Evolutionary conservation across 2,329 filamentous ascomycete species (phyloP), one percentile per base, ranked within the genome.

Genomic region (Ceratocystiopsis sp.): DNA sequence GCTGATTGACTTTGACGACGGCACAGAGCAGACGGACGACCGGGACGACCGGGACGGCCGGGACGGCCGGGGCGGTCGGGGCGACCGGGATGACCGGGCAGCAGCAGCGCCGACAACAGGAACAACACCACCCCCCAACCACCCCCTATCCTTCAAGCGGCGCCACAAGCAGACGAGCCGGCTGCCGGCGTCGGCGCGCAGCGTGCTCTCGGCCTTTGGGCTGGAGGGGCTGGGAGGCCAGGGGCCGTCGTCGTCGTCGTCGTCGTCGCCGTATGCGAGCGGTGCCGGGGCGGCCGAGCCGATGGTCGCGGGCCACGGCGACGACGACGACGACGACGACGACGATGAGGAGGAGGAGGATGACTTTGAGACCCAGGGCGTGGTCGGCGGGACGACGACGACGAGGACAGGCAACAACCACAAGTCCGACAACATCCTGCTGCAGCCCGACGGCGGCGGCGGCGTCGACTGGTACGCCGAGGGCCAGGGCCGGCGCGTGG

Each of bases 401-500:
- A 35, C 11, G 25, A 32, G 7, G 29, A 32, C 4, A n/a, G 19
- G 21, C 19, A 21, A 33, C 17, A 16, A 16, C 29, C 35, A 21
- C n/a, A 41, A 37, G 35, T 14, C 37, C 37, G 12, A 41, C 35
- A 44, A 46, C 34, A 12, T 44, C 16, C 42, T 40, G 15, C 19
- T 35, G 25, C 11, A 73, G 75, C 49, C 3, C 38, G 67, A 13
- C 38, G 16, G 16, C 21, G 38, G 21, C 42, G 35, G 32, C 33
- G 60, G 68, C 4, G 58, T 69, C 38, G 89, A 96, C 59, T 96
- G 89, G 89, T 83, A 93, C 57, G 33, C 46, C 5, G 89, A 95
- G 60, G 86, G 85, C 1, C 86, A 84, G 0, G 87, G 87, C 1
- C 75, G 85, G 42, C 76, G 91, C 55, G 87, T 95, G 35, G 89